Conservation (phyloP, 805 yeast genomes). For the Barnettozyma californica region DNA sequence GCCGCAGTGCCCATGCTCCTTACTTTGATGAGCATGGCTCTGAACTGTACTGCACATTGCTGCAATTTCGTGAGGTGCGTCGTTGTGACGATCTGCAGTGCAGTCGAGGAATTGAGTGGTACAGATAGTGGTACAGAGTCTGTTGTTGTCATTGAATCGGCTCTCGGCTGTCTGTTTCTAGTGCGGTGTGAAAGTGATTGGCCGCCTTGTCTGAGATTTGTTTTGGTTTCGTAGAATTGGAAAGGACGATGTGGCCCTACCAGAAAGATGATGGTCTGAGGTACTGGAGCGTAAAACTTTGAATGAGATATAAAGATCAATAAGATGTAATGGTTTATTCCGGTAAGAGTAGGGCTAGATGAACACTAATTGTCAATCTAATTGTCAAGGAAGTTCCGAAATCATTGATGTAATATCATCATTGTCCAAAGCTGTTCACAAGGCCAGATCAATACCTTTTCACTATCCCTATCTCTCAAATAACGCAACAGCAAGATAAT, state of each 20-base stretch:
- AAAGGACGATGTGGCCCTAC: not conserved
- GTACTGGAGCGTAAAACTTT: no score
- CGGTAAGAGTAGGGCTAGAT: no score
- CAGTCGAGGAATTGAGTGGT: not conserved
- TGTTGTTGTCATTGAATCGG: not conserved
- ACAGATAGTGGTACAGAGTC: slow-evolving; percentile 1
- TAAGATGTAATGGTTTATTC: no score
- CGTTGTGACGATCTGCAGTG: slow-evolving; percentile 48
- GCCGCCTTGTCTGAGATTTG: not conserved
- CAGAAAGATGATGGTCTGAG: not conserved
- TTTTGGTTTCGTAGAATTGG: not conserved
- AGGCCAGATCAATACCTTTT: no score
- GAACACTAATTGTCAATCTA: no score
- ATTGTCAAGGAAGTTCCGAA: no score
- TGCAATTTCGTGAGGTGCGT: slow-evolving; percentile 43
- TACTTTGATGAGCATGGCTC: slow-evolving; percentile 15
- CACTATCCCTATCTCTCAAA: no score
- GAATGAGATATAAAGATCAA: no score
- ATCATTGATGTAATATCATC: no score
- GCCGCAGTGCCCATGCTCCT: slow-evolving; percentile 1
- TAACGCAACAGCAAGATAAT: no score
- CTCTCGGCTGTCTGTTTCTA: not conserved
- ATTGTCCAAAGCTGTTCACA: no score
- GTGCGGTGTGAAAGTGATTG: not conserved
- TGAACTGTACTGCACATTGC: slow-evolving; percentile 31